A percentile compares a stretch with the other conserved stretches of the same genome.
Evolutionary conservation across 257 asterid genomes (phyloP).

Genomic region (Asclepias syriaca): DNA sequence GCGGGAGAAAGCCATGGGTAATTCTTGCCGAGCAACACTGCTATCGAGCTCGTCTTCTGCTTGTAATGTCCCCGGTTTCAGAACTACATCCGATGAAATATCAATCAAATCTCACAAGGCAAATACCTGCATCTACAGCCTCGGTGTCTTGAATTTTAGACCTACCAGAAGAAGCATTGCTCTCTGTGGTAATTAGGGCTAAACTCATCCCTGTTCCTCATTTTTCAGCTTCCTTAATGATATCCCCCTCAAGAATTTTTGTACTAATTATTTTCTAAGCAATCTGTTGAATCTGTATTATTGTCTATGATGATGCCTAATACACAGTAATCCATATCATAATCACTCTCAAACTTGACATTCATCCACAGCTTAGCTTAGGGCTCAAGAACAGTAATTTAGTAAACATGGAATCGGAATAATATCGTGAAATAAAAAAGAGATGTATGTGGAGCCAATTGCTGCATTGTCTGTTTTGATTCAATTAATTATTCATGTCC

Average conservation of each 20-base stretch:
- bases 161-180: slow-evolving; percentile 55
- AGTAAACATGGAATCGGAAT: background rate
- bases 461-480: background rate
- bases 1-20: slow-evolving; percentile 63
- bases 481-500: background rate
- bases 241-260: background rate
- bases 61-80: slow-evolving; percentile 51
- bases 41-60: slow-evolving; percentile 32
- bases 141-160: slow-evolving; percentile 53
- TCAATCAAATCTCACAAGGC: slow-evolving; percentile 54
- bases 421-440: background rate
- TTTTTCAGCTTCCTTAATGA: background rate
- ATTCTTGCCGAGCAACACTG: slow-evolving; percentile 54
- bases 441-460: background rate
- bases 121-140: slow-evolving; percentile 71
- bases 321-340: no score
- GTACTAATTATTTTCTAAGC: background rate
- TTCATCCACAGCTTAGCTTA: background rate
- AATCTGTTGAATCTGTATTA: background rate
- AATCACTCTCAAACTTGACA: background rate
- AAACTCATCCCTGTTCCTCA: background rate
- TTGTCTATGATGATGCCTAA: no score
- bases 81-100: slow-evolving; percentile 60
- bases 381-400: background rate
- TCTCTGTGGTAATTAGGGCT: slow-evolving; percentile 45